Base-by-base conservation (phyloP, 345 rosid genomes). In the Citrus hindsii region DNA sequence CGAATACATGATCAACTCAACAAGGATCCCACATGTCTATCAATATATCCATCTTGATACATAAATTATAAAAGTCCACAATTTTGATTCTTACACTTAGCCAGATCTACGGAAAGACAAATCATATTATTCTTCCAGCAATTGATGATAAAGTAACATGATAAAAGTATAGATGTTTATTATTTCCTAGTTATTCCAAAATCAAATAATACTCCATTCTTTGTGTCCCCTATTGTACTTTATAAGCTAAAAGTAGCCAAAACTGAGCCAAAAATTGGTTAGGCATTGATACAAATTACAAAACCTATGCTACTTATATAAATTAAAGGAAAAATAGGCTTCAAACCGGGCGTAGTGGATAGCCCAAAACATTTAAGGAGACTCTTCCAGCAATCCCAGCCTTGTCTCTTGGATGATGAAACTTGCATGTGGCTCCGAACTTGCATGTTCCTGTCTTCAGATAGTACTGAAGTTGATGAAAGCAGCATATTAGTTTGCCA, bases 381-480 rank as follows among this genome's bases (percentile, higher is more conserved):
- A 94, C 98, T 79, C 92, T 86, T 82, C 92, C 98, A 74, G 93
- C 91, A 84, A 91, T 87, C 56, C 98, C 99, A 85, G 98, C 99
- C 87, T 90, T 93, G 79, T 93, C 93, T 85, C 88, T 92, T 46
- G 99, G 99, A 85, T 97, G 99, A 87, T 97, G 94, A 84, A 97
- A 97, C 89, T 94, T 97, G 92, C 99, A 97, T 76, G 99, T 97
- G 78, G 94, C 97, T 78, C 99, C 99, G 88, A 97, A 97, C 87
- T 92, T 97, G 88, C 99, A 97, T n/a, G 97, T 94, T 83, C 99
- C 99, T 55, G 98, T 97, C 89, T 93, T 94, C 83, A 97, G 83
- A 81, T 89, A 97, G 88, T 92, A 94, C 99, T 97, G 90, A 64
- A 78, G 87, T 40, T 82, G 69, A 76, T 73, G 58, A 84, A 70